Evolutionary conservation across 2,329 filamentous ascomycete genomes (phyloP).

Genomic region (Aspergillus texensis): DNA sequence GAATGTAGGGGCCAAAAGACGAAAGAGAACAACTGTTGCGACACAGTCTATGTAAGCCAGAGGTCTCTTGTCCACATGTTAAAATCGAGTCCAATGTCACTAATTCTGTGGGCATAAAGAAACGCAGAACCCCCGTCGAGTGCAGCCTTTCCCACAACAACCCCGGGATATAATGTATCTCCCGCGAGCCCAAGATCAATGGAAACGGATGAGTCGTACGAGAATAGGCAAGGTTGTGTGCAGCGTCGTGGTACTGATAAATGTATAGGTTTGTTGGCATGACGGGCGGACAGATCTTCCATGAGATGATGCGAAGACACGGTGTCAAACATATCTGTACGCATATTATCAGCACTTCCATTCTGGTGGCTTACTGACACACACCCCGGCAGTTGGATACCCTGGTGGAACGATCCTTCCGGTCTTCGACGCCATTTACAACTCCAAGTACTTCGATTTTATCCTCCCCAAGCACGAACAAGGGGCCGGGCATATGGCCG

Average conservation of each 20-base stretch:
- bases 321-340: slow-evolving; percentile 77
- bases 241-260: background rate
- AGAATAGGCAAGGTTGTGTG: rapidly evolving
- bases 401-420: slow-evolving; percentile 90
- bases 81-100: rapidly evolving
- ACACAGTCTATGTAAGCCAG: background rate
- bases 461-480: slow-evolving; percentile 92
- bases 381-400: slow-evolving; percentile 66
- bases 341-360: slow-evolving; percentile 73
- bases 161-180: rapidly evolving
- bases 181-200: background rate
- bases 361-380: slow-evolving; percentile 71
- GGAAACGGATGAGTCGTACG: background rate
- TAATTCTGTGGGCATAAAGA: background rate
- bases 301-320: slow-evolving; percentile 91
- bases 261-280: slow-evolving; percentile 74
- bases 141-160: rapidly evolving
- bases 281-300: slow-evolving; percentile 87
- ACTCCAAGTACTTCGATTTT: slow-evolving; percentile 90
- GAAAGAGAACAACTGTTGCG: background rate
- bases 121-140: background rate
- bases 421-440: slow-evolving; percentile 96
- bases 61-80: background rate
- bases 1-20: background rate
- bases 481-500: slow-evolving; percentile 95